Conservation (phyloP, 345 rosid genomes). For the Aquilaria malaccensis region DNA sequence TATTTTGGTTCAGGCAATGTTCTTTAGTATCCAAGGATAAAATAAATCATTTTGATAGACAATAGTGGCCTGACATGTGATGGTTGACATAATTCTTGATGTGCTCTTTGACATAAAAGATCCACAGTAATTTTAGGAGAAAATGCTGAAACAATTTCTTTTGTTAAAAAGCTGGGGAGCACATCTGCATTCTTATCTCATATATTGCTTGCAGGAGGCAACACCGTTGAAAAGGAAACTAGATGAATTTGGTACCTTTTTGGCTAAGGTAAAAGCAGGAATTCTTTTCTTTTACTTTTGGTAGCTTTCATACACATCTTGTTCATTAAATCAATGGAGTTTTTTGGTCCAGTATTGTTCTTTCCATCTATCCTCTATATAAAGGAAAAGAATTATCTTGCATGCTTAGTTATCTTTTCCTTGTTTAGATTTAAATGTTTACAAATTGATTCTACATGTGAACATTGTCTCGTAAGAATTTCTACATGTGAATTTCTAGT, state of each 20-base stretch:
- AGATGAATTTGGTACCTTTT: conserved; percentile 96
- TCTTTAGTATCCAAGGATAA: background rate
- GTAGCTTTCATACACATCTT: background rate
- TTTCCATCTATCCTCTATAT: background rate
- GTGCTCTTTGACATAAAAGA: background rate
- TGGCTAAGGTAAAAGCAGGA: conserved; percentile 76
- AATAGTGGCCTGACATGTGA: conserved; percentile 3
- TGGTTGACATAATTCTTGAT: background rate
- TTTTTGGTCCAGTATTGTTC: too few relatives aligned
- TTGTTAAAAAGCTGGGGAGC: background rate
- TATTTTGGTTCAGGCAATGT: too few relatives aligned
- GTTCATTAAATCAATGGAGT: background rate
- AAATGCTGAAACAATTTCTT: background rate
- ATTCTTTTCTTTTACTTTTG: background rate
- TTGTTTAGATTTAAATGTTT: background rate
- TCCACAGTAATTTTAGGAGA: background rate
- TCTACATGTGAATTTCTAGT: too few relatives aligned
- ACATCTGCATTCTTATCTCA: conserved; percentile 2
- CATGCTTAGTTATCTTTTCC: background rate
- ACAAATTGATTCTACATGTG: background rate
- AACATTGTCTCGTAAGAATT: too few relatives aligned
- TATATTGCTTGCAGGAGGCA: conserved; percentile 59
- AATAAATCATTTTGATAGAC: background rate
- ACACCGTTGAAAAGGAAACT: conserved; percentile 95
- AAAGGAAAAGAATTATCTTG: background rate